phyloP scores from a whole-genome alignment of 306 rosid genomes.

The Sesbania bispinosa region DNA sequence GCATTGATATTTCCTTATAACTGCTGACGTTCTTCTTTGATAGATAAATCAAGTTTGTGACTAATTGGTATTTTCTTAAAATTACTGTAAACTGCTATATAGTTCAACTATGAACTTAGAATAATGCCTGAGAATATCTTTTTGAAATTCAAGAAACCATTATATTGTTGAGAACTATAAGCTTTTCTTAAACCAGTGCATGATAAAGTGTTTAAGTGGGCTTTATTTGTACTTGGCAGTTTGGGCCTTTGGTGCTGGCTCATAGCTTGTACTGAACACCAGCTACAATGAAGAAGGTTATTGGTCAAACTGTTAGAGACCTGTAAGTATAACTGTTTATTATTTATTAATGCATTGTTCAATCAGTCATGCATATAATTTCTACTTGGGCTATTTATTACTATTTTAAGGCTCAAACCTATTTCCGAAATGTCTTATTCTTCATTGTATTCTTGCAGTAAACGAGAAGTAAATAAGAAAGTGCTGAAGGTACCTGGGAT shows the following conservation, averaged over 20 bases:
- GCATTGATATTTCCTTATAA: not conserved
- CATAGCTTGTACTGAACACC: constrained; percentile 30
- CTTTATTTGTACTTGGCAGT: constrained; percentile 29
- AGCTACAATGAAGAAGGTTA: constrained; percentile 80
- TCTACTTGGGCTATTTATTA: constrained; percentile 13
- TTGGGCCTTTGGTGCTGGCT: constrained; percentile 32
- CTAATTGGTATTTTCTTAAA: not conserved
- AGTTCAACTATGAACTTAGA: no score
- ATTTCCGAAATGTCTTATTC: constrained; percentile 14
- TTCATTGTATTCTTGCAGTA: constrained; percentile 52
- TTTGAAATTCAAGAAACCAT: not conserved
- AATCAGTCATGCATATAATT: not conserved
- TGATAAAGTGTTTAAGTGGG: constrained; percentile 2
- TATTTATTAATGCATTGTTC: not conserved
- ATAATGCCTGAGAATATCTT: no score
- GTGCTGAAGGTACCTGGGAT: constrained; percentile 96
- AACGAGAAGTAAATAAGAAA: constrained; percentile 93
- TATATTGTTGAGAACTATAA: constrained; percentile 16
- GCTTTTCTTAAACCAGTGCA: not conserved
- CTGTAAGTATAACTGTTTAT: constrained; percentile 56
- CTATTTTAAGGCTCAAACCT: constrained; percentile 2
- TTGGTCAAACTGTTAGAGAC: constrained; percentile 97
- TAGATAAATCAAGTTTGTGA: not conserved
- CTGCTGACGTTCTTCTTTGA: not conserved
- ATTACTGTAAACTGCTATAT: not conserved